phyloP scores from a whole-genome alignment of 2,329 filamentous ascomycete genomes.

The Colletotrichum musicola region DNA sequence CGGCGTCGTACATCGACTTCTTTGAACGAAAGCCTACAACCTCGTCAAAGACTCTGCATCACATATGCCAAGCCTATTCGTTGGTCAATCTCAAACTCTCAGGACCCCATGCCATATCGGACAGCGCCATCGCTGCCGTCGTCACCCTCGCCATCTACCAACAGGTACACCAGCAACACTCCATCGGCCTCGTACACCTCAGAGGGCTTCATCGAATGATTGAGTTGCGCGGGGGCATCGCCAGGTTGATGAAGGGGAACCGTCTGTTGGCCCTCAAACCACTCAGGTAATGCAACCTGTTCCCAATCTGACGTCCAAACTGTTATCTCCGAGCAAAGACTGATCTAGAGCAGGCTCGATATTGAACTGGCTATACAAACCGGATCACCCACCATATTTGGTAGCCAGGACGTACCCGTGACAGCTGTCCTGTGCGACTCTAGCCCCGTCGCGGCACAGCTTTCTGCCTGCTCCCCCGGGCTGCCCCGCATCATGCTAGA shows the following conservation, averaged over 20 bases:
- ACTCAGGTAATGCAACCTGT: conserved; percentile 2
- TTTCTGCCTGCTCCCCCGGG: neutral
- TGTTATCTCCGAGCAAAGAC: neutral
- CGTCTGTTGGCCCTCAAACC: conserved; percentile 8
- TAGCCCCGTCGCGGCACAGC: neutral
- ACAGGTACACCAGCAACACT: conserved; percentile 25
- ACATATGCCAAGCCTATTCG: conserved; percentile 4
- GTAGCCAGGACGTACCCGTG: neutral
- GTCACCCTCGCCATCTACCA: conserved; percentile 24
- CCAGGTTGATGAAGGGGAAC: conserved; percentile 5
- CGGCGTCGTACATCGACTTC: conserved; percentile 10
- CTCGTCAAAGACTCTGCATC: conserved; percentile 1
- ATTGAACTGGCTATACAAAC: conserved; percentile 2
- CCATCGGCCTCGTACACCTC: conserved; percentile 6
- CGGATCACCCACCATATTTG: conserved; percentile 1
- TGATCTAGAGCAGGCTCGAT: conserved; percentile 2
- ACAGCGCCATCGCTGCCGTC: conserved; percentile 19
- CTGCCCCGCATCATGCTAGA: conserved; percentile 9
- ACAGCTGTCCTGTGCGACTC: neutral
- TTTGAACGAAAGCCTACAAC: neutral
- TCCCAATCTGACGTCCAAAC: neutral
- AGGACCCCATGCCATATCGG: conserved; percentile 5
- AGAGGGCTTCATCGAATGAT: conserved; percentile 8
- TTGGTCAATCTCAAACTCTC: conserved; percentile 17
- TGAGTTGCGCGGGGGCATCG: conserved; percentile 1